Base-by-base conservation (phyloP, 2,329 filamentous ascomycete genomes). In the Fusarium chaquense region DNA sequence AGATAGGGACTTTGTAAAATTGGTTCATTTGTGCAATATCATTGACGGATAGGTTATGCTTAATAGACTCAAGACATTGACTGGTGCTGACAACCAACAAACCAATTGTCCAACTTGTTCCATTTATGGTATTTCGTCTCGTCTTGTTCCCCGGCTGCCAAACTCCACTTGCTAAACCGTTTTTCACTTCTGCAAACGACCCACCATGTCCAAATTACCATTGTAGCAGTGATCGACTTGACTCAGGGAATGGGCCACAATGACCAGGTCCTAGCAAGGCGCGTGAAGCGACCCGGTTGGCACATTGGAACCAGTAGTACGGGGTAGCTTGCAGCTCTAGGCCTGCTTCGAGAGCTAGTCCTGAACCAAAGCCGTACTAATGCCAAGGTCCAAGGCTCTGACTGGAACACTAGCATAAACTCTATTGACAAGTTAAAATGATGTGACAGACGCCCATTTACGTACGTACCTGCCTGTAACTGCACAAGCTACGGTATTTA, bases 391-490 rank as follows among this genome's bases (percentile, higher is more conserved):
- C 26, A 26, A 33, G 45, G 24, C n/a, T 41, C 32, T 28, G n/a
- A 24, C 32, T 62, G 28, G n/a, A 12, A 32, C 44, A 9, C 36
- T 65, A 60, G 62, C 10, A 7, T 9, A 28, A 65, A 65, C 53
- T 60, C 22, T 65, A 59, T 53, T 64, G 16, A 28, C 11, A 15
- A 32, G 41, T 36, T 26, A 56, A 45, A 54, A 40, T 50, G 24
- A 49, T 24, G 16, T 33, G 51, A 30, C 35, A 33, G 28, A 18
- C 8, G 20, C 43, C 10, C 18, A 13, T 44, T 26, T 44, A 44
- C 41, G 40, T 43, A 43, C 40, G 24, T 40, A 13, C 38, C 13
- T 43, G 15, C 13, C 20, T 22, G n/a, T 38, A 38, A 18, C 36
- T 38, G 9, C 33, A 5, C 33, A 36, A 36, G 16, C 33, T 16